A percentile compares a stretch with the other conserved stretches of the same genome.
phyloP scores from a whole-genome alignment of 257 asterid species.

The Leonotis leonurus region DNA sequence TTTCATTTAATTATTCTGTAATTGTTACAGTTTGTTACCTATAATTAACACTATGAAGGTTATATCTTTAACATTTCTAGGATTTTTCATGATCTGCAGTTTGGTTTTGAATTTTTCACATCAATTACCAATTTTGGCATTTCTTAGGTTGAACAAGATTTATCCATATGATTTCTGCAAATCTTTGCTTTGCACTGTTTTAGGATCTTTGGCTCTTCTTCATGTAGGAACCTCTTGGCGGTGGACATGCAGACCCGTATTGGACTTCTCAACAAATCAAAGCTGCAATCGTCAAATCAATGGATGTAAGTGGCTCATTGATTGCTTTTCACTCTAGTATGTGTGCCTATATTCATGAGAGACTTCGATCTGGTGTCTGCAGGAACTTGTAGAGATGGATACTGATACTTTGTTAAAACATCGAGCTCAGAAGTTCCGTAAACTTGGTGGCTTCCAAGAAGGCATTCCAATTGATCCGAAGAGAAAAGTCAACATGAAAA shows the following conservation, averaged over 20 bases:
- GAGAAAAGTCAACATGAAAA: constrained; percentile 58
- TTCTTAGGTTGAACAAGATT: background rate
- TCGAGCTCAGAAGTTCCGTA: constrained; percentile 62
- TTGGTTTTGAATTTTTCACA: no score
- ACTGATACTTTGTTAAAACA: constrained; percentile 55
- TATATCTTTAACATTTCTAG: background rate
- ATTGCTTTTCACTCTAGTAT: background rate
- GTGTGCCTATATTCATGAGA: background rate
- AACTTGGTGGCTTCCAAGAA: constrained; percentile 62
- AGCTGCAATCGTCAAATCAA: constrained; percentile 63
- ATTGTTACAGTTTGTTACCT: background rate
- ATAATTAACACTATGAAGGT: background rate
- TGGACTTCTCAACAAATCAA: constrained; percentile 96
- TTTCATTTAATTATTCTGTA: background rate
- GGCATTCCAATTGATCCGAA: constrained; percentile 61
- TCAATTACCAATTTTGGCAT: background rate
- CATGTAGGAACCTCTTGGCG: constrained; percentile 98
- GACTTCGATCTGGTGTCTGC: constrained; percentile 23
- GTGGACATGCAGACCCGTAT: constrained; percentile 87
- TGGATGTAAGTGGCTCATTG: constrained; percentile 64
- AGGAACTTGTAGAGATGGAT: constrained; percentile 81
- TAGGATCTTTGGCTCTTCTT: constrained; percentile 6
- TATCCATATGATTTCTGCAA: background rate
- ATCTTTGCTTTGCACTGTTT: constrained; percentile 1
- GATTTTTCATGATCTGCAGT: background rate